Evolutionary conservation across 257 asterid species (phyloP).

Genomic region (Solanum rostratum): DNA sequence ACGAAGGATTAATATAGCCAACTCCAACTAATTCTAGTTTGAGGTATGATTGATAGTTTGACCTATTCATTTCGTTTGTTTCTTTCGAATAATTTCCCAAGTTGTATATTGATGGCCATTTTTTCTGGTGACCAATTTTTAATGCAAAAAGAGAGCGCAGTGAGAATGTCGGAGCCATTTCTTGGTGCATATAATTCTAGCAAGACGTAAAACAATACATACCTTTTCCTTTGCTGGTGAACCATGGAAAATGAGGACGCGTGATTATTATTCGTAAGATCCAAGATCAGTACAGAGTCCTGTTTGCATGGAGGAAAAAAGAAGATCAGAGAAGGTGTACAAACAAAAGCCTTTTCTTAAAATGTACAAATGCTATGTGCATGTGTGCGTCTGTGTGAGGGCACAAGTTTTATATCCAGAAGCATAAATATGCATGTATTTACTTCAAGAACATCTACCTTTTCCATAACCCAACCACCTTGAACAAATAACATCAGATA

Average conservation of each 20-base stretch:
- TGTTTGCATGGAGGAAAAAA: constrained; percentile 21
- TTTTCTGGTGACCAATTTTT: not conserved
- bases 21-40: not conserved
- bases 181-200: not conserved
- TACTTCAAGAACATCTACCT: constrained; percentile 38
- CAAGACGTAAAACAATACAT: not conserved
- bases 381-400: not conserved
- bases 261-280: constrained; percentile 54
- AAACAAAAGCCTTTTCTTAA: not conserved
- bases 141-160: not conserved
- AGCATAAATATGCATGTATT: not conserved
- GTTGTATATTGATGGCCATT: not conserved
- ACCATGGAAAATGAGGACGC: constrained; percentile 93
- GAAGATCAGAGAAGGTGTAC: constrained; percentile 2
- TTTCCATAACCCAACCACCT: constrained; percentile 95
- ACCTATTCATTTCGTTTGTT: not conserved
- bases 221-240: constrained; percentile 85
- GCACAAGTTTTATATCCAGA: not conserved
- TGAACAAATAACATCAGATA: constrained; percentile 51
- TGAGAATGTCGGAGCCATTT: not conserved
- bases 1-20: not conserved
- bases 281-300: constrained; percentile 83
- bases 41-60: not conserved
- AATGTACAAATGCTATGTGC: not conserved
- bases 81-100: not conserved